Conservation (phyloP, 306 rosid species). For the Pyrus betulifolia region DNA sequence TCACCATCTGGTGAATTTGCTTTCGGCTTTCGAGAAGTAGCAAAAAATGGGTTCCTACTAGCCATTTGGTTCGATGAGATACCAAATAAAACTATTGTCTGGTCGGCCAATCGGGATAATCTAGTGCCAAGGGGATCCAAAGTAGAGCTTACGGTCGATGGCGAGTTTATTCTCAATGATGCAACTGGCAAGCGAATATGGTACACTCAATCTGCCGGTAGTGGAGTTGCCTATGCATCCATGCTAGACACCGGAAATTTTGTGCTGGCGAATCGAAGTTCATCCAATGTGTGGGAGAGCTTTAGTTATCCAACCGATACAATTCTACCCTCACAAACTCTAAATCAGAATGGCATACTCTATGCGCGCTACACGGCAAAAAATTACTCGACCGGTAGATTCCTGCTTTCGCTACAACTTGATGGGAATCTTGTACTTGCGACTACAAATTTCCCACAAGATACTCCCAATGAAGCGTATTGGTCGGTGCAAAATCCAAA, state of each 20-base stretch:
- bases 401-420: constrained; percentile 18
- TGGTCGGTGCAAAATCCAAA: not conserved
- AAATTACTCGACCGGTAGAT: constrained; percentile 46
- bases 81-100: constrained; percentile 28
- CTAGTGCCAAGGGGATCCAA: constrained; percentile 26
- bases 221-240: constrained; percentile 21
- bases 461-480: not conserved
- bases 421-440: constrained; percentile 20
- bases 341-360: not conserved
- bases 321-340: constrained; percentile 38
- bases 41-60: constrained; percentile 19
- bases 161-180: constrained; percentile 19
- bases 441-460: constrained; percentile 31
- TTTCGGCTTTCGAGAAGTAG: constrained; percentile 33
- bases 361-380: constrained; percentile 21
- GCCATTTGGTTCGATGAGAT: constrained; percentile 43
- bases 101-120: constrained; percentile 26
- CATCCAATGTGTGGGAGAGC: constrained; percentile 34
- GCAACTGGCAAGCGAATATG: constrained; percentile 18
- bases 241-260: constrained; percentile 59
- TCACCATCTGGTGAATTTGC: constrained; percentile 37
- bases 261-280: constrained; percentile 14
- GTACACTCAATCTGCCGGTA: not conserved
- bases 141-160: constrained; percentile 19
- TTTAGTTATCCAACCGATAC: constrained; percentile 53